A percentile compares a stretch with the other conserved stretches of the same genome.
phyloP scores from a whole-genome alignment of 257 asterid species.

The Ophiorrhiza pumila region DNA sequence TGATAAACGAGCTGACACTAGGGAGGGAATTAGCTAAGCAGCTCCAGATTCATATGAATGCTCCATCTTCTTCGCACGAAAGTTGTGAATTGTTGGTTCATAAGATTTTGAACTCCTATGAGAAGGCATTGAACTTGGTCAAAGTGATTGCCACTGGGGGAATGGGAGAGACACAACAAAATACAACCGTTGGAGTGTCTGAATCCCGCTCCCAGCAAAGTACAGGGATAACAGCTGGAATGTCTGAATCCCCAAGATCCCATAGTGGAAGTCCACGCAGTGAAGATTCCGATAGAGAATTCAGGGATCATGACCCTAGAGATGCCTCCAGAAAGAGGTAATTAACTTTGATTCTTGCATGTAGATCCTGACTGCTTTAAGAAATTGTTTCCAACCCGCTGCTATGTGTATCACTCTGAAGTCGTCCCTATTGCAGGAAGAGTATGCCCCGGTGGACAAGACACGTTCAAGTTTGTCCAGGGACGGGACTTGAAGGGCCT shows the following conservation, averaged over 20 bases:
- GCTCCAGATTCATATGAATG: conserved; percentile 49
- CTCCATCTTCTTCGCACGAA: conserved; percentile 38
- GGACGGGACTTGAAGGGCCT: conserved; percentile 51
- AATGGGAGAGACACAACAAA: not conserved
- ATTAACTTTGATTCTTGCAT: not conserved
- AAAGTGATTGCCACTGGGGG: not conserved
- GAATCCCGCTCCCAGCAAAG: conserved; percentile 29
- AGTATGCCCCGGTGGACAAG: conserved; percentile 44
- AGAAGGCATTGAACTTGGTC: conserved; percentile 50
- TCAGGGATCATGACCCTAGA: conserved; percentile 30
- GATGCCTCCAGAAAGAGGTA: conserved; percentile 58
- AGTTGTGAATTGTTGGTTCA: conserved; percentile 46
- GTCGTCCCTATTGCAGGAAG: conserved; percentile 32
- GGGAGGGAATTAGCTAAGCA: conserved; percentile 66
- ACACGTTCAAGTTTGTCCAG: conserved; percentile 44
- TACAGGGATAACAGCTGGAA: conserved; percentile 8
- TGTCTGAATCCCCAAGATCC: conserved; percentile 42
- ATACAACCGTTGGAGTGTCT: conserved; percentile 3
- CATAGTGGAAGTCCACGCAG: conserved; percentile 40
- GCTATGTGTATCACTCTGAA: no score
- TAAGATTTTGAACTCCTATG: conserved; percentile 46
- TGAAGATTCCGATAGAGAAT: conserved; percentile 58
- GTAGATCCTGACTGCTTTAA: not conserved
- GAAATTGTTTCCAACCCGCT: not conserved
- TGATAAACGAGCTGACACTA: conserved; percentile 44